Percentiles rank a stretch among this genome's conserved stretches.
Conservation (phyloP, 2,329 filamentous ascomycete species). For the Amphichorda felina region DNA sequence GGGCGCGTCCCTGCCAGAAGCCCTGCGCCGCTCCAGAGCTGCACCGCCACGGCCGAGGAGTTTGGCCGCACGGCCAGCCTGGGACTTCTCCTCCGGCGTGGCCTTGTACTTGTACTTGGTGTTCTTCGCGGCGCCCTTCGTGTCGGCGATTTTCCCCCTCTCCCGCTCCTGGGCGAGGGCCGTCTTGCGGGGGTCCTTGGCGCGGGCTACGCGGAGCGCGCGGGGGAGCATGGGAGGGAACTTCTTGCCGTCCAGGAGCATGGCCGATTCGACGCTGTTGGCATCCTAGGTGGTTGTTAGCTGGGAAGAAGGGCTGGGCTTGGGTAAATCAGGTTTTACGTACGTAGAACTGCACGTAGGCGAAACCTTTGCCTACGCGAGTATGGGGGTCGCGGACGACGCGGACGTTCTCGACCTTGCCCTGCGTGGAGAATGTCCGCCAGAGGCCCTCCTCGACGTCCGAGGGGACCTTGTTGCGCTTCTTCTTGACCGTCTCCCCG, state of each 20-base stretch:
- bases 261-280: conserved; percentile 82
- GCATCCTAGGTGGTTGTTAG: conserved; percentile 41
- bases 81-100: conserved; percentile 57
- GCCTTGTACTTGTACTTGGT: conserved; percentile 57
- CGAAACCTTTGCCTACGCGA: conserved; percentile 90
- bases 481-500: conserved; percentile 57
- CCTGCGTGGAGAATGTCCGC: conserved; percentile 63
- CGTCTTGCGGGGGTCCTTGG: conserved; percentile 60
- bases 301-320: neutral
- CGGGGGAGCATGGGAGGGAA: conserved; percentile 92
- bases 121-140: conserved; percentile 26
- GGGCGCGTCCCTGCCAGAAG: neutral
- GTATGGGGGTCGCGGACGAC: conserved; percentile 85
- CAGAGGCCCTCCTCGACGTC: conserved; percentile 91
- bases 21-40: neutral
- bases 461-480: conserved; percentile 61
- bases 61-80: conserved; percentile 61
- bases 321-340: conserved; percentile 12
- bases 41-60: conserved; percentile 43
- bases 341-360: conserved; percentile 89
- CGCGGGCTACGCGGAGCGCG: conserved; percentile 72
- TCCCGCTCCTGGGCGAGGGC: conserved; percentile 28
- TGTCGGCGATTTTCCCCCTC: conserved; percentile 12
- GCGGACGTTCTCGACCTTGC: conserved; percentile 84
- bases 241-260: conserved; percentile 80